phyloP scores from a whole-genome alignment of 768 basidiomycete genomes.

The Boletellus ananiceps region DNA sequence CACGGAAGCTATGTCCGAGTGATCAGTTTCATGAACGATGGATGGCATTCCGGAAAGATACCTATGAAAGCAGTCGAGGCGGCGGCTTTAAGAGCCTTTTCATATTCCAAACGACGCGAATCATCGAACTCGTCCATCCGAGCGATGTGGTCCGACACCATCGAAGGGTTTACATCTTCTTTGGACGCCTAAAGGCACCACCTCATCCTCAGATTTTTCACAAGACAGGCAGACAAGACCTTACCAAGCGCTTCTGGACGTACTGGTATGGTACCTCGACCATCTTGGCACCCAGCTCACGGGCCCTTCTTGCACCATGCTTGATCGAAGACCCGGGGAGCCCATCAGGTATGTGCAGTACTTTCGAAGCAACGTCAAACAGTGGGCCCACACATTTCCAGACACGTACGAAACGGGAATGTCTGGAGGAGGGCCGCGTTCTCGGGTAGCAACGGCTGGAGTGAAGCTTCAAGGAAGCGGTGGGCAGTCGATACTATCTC shows the following conservation, averaged over 20 bases:
- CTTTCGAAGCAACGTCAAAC: constrained; percentile 5
- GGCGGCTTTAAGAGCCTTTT: constrained; percentile 15
- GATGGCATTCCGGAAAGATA: background rate
- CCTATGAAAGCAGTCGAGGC: constrained; percentile 15
- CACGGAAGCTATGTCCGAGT: constrained; percentile 2
- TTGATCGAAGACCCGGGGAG: constrained; percentile 17
- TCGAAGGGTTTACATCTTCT: constrained; percentile 3
- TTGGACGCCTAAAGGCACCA: constrained; percentile 3
- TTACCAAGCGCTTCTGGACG: constrained; percentile 4
- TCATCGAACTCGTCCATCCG: constrained; percentile 10
- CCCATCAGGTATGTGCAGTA: constrained; percentile 27
- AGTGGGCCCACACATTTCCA: too few species aligned
- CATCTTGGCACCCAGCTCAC: constrained; percentile 6
- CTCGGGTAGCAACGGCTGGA: constrained; percentile 8
- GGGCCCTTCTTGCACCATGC: constrained; percentile 7
- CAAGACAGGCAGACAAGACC: background rate
- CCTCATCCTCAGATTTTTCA: background rate
- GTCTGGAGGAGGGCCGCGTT: constrained; percentile 10
- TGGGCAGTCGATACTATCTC: constrained; percentile 14
- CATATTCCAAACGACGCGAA: constrained; percentile 4
- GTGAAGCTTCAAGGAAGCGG: constrained; percentile 6
- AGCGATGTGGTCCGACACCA: constrained; percentile 13
- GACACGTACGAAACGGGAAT: constrained; percentile 17
- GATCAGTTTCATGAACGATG: background rate
- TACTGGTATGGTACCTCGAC: constrained; percentile 16